phyloP scores from a whole-genome alignment of 2,329 filamentous ascomycete genomes.

The Beauveria caledonica region DNA sequence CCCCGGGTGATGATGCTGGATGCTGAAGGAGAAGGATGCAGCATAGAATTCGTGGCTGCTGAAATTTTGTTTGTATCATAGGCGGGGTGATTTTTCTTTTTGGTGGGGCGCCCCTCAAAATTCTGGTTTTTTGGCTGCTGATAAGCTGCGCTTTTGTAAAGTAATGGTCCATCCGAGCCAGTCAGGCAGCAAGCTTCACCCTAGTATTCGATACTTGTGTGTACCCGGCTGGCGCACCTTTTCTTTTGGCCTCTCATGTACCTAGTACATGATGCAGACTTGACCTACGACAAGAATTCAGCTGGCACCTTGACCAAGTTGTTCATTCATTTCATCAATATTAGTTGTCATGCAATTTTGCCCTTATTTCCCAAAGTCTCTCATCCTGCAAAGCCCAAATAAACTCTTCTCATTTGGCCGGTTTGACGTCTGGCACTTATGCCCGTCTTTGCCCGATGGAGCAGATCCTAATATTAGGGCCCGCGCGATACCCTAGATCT shows the following conservation, averaged over 20 bases:
- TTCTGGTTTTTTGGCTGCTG: constrained; percentile 14
- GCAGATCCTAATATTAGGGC: not conserved
- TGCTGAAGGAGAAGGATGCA: constrained; percentile 9
- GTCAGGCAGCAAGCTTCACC: constrained; percentile 6
- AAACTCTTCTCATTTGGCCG: not conserved
- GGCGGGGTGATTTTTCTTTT: constrained; percentile 33
- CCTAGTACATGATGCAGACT: not conserved
- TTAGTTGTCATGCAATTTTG: not conserved
- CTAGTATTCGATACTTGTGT: not conserved
- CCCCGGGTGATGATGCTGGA: constrained; percentile 14
- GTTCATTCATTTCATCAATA: too few species aligned
- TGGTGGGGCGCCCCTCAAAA: constrained; percentile 29
- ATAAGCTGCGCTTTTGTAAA: not conserved
- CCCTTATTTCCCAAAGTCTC: not conserved
- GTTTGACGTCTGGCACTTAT: constrained; percentile 2
- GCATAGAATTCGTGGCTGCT: constrained; percentile 9
- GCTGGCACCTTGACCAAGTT: too few species aligned
- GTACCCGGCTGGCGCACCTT: not conserved
- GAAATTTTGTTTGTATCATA: constrained; percentile 16
- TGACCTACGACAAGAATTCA: not conserved
- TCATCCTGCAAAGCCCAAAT: not conserved
- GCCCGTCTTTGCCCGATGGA: constrained; percentile 2
- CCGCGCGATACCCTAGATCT: not conserved
- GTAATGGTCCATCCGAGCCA: constrained; percentile 8
- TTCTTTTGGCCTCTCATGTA: not conserved